Evolutionary conservation across 2,329 filamentous ascomycete species (phyloP).

Genomic region (Harringtonia aguacate): DNA sequence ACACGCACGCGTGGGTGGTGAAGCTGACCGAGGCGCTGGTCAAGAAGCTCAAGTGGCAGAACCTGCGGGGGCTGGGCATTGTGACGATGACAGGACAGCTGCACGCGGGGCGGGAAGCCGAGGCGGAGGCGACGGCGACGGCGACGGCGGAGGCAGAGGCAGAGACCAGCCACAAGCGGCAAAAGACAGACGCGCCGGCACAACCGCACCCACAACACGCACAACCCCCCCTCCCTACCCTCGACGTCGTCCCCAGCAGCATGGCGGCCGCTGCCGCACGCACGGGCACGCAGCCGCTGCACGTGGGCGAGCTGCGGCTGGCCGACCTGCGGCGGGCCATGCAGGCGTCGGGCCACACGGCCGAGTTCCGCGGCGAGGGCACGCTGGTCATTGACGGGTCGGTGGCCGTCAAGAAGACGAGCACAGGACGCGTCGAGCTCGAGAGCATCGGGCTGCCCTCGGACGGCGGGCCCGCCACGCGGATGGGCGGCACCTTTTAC

Average conservation of each 20-base stretch:
- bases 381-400: constrained; percentile 80
- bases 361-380: constrained; percentile 89
- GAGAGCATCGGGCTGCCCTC: constrained; percentile 58
- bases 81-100: constrained; percentile 78
- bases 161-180: constrained; percentile 36
- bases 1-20: constrained; percentile 95
- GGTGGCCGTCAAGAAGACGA: constrained; percentile 81
- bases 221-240: constrained; percentile 27
- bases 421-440: constrained; percentile 77
- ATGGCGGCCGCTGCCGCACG: constrained; percentile 59
- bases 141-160: constrained; percentile 32
- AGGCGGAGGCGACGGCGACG: constrained; percentile 10
- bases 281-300: constrained; percentile 74
- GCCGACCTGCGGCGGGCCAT: constrained; percentile 81
- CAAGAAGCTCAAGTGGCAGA: constrained; percentile 87
- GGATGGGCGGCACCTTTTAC: constrained; percentile 59
- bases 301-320: constrained; percentile 85
- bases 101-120: constrained; percentile 22
- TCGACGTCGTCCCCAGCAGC: constrained; percentile 40
- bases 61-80: constrained; percentile 77
- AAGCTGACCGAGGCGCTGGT: constrained; percentile 79
- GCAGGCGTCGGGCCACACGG: constrained; percentile 70
- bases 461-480: constrained; percentile 25
- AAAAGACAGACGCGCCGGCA: constrained; percentile 21
- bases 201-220: neutral